A percentile compares a stretch with the other conserved stretches of the same genome.
These are phyloP conservation scores for Pisolithus tinctorius DNA, from an alignment of 768 basidiomycete genomes.

Conservation along the genomic window DNA sequence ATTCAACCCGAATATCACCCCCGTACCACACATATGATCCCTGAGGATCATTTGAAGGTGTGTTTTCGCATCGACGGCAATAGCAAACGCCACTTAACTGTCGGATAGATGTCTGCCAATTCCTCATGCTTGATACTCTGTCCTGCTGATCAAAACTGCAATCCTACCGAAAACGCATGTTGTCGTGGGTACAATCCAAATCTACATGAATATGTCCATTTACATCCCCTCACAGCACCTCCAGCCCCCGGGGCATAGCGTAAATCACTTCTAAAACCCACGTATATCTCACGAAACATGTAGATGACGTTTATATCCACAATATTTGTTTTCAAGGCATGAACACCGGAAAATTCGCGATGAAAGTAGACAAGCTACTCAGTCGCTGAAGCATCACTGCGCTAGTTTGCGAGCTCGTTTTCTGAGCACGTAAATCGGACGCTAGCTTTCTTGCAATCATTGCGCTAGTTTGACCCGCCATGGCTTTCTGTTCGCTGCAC, in stretches of 20 bases:
- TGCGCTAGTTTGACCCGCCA: slow-evolving; percentile 57
- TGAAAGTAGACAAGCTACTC: slow-evolving; percentile 55
- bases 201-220: not conserved
- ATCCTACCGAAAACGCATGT: slow-evolving; percentile 65
- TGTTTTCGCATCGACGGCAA: slow-evolving; percentile 4
- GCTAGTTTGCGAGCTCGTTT: slow-evolving; percentile 42
- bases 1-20: slow-evolving; percentile 84
- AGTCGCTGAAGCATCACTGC: slow-evolving; percentile 52
- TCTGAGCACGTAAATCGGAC: slow-evolving; percentile 48
- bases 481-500: slow-evolving; percentile 39
- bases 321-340: slow-evolving; percentile 12
- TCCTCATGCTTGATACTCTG: slow-evolving; percentile 68
- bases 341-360: slow-evolving; percentile 70
- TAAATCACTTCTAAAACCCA: slow-evolving; percentile 28
- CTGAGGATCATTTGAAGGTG: slow-evolving; percentile 48
- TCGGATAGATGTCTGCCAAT: slow-evolving; percentile 39
- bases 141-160: slow-evolving; percentile 60
- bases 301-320: not conserved
- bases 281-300: slow-evolving; percentile 2
- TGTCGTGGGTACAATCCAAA: slow-evolving; percentile 53
- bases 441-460: slow-evolving; percentile 63
- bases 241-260: slow-evolving; percentile 37
- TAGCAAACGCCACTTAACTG: slow-evolving; percentile 1
- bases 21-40: slow-evolving; percentile 24
- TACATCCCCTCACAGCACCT: slow-evolving; percentile 34